Conservation (phyloP, 371 early-diverging fungal species). For the Vairimorpha necatrix region DNA sequence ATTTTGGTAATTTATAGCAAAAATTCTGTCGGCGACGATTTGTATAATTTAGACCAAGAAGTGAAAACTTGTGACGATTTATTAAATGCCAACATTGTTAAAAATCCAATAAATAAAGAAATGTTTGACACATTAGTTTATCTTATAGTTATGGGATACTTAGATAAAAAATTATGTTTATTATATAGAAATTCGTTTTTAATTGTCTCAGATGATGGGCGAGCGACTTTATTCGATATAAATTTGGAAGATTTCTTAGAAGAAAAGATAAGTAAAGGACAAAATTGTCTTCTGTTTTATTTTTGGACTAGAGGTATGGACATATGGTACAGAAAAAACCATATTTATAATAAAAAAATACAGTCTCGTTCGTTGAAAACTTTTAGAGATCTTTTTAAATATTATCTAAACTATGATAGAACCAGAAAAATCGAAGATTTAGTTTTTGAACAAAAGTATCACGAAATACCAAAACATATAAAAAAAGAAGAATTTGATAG, state of each 20-base stretch:
- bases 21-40: background rate
- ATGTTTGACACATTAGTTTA: background rate
- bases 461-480: background rate
- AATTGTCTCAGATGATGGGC: background rate
- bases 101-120: background rate
- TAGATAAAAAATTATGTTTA: background rate
- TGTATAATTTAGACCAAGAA: background rate
- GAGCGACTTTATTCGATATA: background rate
- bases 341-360: no score
- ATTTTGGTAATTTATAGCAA: background rate
- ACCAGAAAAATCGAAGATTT: background rate
- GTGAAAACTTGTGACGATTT: background rate
- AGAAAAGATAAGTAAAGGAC: background rate
- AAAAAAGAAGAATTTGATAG: background rate
- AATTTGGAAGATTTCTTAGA: background rate
- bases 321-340: background rate
- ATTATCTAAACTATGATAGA: background rate
- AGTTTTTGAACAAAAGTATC: background rate
- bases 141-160: background rate
- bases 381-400: background rate
- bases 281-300: background rate
- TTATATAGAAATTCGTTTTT: background rate
- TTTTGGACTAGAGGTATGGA: background rate
- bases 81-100: background rate
- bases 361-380: background rate